phyloP scores from a whole-genome alignment of 768 basidiomycete genomes.

The Rubroboletus pulcherrimus region DNA sequence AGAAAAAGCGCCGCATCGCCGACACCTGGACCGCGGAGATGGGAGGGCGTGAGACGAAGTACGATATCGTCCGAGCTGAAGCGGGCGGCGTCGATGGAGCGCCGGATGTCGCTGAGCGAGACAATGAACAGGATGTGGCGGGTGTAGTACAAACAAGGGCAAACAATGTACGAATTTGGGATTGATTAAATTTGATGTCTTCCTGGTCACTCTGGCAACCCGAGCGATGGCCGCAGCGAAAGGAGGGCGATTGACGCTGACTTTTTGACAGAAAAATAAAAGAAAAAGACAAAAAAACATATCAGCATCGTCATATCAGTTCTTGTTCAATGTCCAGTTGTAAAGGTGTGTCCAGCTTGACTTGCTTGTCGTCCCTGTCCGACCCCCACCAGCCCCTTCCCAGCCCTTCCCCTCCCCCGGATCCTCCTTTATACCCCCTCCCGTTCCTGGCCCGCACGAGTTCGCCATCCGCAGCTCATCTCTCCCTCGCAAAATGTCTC shows the following conservation, averaged over 20 bases:
- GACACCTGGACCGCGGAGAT: constrained; percentile 10
- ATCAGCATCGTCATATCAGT: too few relatives aligned
- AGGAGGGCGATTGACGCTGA: background rate
- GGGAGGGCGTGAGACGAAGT: constrained; percentile 13
- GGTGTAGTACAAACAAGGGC: constrained; percentile 16
- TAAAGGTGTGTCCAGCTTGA: constrained; percentile 3
- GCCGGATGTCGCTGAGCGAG: constrained; percentile 21
- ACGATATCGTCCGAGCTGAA: constrained; percentile 32
- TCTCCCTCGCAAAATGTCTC: constrained; percentile 27
- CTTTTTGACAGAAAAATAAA: background rate
- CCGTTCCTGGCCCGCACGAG: constrained; percentile 63
- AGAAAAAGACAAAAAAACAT: background rate
- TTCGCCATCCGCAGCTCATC: constrained; percentile 45
- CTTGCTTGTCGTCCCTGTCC: background rate
- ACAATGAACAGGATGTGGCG: constrained; percentile 17
- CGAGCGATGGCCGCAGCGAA: background rate
- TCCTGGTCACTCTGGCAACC: constrained; percentile 15
- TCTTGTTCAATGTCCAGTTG: background rate
- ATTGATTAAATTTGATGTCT: background rate
- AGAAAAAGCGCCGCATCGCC: constrained; percentile 19
- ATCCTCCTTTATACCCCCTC: constrained; percentile 66
- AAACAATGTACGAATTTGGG: constrained; percentile 10
- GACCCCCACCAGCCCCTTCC: constrained; percentile 33
- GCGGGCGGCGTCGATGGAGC: constrained; percentile 24
- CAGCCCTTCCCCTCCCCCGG: constrained; percentile 61